These are phyloP conservation scores for Phytophthora litchii DNA, from an alignment of 352 stramenopile genomes.

Conservation along the genomic window DNA sequence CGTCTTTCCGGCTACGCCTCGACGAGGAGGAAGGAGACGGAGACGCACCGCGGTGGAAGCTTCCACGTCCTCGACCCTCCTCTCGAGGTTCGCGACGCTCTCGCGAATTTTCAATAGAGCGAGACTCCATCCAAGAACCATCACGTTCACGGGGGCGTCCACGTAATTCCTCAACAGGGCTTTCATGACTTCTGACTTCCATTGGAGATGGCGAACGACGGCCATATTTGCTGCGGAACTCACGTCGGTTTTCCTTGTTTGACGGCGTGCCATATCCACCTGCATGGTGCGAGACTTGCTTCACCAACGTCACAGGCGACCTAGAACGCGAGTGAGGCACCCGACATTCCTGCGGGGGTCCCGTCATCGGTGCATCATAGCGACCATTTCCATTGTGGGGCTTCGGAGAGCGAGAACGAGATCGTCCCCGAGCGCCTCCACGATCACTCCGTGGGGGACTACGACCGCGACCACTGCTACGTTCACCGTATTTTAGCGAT, in stretches of 20 bases:
- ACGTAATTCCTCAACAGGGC: conserved; percentile 33
- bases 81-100: conserved; percentile 25
- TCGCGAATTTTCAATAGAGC: conserved; percentile 16
- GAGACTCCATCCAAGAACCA: conserved; percentile 24
- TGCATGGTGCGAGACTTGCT: conserved; percentile 20
- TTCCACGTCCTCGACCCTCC: conserved; percentile 19
- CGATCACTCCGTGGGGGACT: conserved; percentile 34
- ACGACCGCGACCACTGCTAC: conserved; percentile 26
- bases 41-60: conserved; percentile 15
- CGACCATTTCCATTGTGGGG: conserved; percentile 14
- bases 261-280: conserved; percentile 25
- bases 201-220: conserved; percentile 25
- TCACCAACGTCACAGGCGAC: conserved; percentile 32
- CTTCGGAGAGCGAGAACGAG: conserved; percentile 40
- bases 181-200: conserved; percentile 29
- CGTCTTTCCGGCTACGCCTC: conserved; percentile 29
- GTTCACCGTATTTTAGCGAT: conserved; percentile 34
- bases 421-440: conserved; percentile 30
- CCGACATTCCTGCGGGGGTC: conserved; percentile 22
- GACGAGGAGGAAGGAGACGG: conserved; percentile 30
- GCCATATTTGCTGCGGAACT: conserved; percentile 28
- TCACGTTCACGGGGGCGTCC: conserved; percentile 40
- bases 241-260: conserved; percentile 39
- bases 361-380: conserved; percentile 11
- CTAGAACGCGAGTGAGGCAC: conserved; percentile 35